Base-by-base conservation (phyloP, 2,329 filamentous ascomycete genomes). In the Botrytis galanthina region DNA sequence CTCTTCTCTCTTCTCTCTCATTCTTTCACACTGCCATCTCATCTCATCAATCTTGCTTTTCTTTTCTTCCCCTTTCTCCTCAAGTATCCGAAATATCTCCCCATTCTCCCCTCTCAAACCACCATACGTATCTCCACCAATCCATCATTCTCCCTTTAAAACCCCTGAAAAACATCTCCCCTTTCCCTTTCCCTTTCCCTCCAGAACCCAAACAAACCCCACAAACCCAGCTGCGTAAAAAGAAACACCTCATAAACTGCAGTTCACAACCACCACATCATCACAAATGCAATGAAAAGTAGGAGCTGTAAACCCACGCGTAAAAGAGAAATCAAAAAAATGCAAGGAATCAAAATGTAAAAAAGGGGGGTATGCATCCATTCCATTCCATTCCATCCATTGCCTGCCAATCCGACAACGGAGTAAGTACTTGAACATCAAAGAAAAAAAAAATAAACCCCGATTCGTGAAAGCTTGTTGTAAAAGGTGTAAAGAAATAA, bases 281-380 rank as follows among this genome's bases (percentile, higher is more conserved):
- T 39, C 46, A 29, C 59, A 39, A 61, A 61, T 39, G 59, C 37
- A 29, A 63, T 67, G 35, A 22, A 44, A 44, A 44, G 61, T 32
- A 39, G 32, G 39, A 37, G 42, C 26, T n/a, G 46, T 22, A 35
- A 68, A 20, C 5, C 64, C 35, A 57, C 18, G 48, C 26, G 48
- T 39, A 39, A 54, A 51, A 37, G 29, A 67, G 44, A 39, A 32
- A 39, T 63, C 61, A 18, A 26, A 35, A 35, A 35, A 22, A 35
- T 26, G 22, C 16, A 66, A 48, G 51, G 39, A 22, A 18, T 32
- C 42, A n/a, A 32, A 54, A 57, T 22, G 64, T 68, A 39, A 68
- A 68, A 66, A 54, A 68, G 35, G 46, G 64, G 64, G 60, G 60
- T 68, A 67, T 67, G 63, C 44, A 67, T 67, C 29, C 63, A 67